These are phyloP conservation scores for Globisporangium splendens DNA, from an alignment of 352 stramenopile species.

Conservation along the genomic window DNA sequence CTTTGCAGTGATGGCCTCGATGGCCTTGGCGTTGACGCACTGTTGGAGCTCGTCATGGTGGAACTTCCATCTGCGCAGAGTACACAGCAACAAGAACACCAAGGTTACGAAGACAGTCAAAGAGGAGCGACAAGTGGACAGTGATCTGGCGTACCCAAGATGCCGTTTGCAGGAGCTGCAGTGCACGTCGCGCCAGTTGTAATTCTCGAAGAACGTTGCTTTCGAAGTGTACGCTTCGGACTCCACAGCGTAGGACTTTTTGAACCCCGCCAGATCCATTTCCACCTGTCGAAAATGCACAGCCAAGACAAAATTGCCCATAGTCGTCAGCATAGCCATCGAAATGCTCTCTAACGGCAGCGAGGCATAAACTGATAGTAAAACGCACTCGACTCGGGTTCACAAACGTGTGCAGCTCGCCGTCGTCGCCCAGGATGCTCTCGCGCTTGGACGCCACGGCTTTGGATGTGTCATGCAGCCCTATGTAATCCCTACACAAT, in stretches of 20 bases:
- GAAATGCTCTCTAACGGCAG: no score
- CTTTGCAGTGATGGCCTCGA: slow-evolving; percentile 42
- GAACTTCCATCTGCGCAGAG: slow-evolving; percentile 60
- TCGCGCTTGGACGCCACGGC: slow-evolving; percentile 51
- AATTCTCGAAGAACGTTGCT: slow-evolving; percentile 77
- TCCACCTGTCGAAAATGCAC: slow-evolving; percentile 36
- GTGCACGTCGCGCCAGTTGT: slow-evolving; percentile 77
- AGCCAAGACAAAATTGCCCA: neutral
- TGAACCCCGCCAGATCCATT: slow-evolving; percentile 77
- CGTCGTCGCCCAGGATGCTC: slow-evolving; percentile 38
- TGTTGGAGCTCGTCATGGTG: slow-evolving; percentile 74
- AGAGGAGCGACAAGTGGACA: neutral
- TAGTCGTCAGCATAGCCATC: neutral
- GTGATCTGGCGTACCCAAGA: slow-evolving; percentile 41
- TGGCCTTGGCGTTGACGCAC: slow-evolving; percentile 60
- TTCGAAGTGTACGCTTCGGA: slow-evolving; percentile 65
- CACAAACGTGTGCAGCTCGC: slow-evolving; percentile 74
- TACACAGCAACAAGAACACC: neutral
- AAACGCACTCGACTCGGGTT: slow-evolving; percentile 59
- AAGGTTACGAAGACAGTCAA: neutral
- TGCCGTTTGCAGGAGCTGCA: slow-evolving; percentile 75
- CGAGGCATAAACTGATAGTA: no score
- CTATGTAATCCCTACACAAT: slow-evolving; percentile 54
- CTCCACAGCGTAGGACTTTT: slow-evolving; percentile 48
- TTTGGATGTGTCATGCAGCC: slow-evolving; percentile 74